A percentile compares a stretch with the other conserved stretches of the same genome.
Evolutionary conservation across 306 rosid species (phyloP).

Genomic region (Cotoneaster glaucophyllus): DNA sequence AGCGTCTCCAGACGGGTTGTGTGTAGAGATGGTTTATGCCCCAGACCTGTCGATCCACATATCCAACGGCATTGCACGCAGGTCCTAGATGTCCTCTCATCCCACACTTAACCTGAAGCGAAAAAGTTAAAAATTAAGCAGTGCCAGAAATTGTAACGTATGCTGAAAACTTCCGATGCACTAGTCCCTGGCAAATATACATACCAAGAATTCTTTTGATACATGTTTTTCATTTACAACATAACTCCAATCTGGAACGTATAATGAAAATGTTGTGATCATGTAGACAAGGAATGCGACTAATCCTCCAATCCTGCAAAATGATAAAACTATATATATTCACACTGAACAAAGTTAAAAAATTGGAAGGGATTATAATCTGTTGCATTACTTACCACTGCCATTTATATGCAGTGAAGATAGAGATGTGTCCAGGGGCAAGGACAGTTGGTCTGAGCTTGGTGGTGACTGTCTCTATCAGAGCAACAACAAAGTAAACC

Average conservation of each 20-base stretch:
- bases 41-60: conserved; percentile 80
- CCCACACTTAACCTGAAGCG: conserved; percentile 65
- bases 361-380: background rate
- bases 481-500: conserved; percentile 69
- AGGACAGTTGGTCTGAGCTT: conserved; percentile 55
- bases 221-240: conserved; percentile 10
- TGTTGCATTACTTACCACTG: conserved; percentile 53
- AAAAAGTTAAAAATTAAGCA: background rate
- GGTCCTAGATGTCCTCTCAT: conserved; percentile 88
- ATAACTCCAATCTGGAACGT: conserved; percentile 83
- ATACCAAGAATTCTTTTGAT: conserved; percentile 45
- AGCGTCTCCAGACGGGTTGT: conserved; percentile 76
- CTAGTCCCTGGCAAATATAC: background rate
- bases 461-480: conserved; percentile 67
- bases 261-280: conserved; percentile 61
- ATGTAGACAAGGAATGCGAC: conserved; percentile 56
- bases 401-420: conserved; percentile 73
- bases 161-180: background rate
- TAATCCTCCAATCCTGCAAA: conserved; percentile 73
- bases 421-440: conserved; percentile 38
- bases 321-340: background rate
- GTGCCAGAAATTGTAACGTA: background rate
- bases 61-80: conserved; percentile 88
- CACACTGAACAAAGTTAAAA: background rate
- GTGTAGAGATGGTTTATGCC: conserved; percentile 78